These are phyloP conservation scores for Ogataea glucozyma DNA, from an alignment of 805 yeast species.

Conservation along the genomic window DNA sequence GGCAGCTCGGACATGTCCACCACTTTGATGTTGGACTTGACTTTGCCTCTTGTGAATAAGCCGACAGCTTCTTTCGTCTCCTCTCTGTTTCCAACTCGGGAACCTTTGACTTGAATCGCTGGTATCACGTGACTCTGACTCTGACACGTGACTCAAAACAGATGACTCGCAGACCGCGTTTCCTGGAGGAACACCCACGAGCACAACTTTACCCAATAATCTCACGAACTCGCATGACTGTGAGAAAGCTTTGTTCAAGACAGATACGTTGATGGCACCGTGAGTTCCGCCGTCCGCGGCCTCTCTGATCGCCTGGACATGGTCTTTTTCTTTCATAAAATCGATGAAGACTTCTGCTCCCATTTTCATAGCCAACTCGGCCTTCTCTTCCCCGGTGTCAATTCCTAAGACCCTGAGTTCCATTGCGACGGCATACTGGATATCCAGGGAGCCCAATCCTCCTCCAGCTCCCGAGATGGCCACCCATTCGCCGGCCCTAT, in stretches of 20 bases:
- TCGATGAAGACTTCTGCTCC: slow-evolving; percentile 70
- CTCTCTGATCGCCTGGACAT: slow-evolving; percentile 41
- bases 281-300: slow-evolving; percentile 60
- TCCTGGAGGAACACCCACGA: slow-evolving; percentile 77
- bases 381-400: slow-evolving; percentile 75
- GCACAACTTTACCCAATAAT: slow-evolving; percentile 60
- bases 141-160: slow-evolving; percentile 74
- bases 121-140: slow-evolving; percentile 72
- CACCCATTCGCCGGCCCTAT: slow-evolving; percentile 71
- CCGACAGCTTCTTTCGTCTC: slow-evolving; percentile 80
- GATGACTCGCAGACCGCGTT: slow-evolving; percentile 65
- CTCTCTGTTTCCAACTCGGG: slow-evolving; percentile 88
- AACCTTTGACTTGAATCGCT: slow-evolving; percentile 73
- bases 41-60: slow-evolving; percentile 67
- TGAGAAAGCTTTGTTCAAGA: slow-evolving; percentile 51
- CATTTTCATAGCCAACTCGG: slow-evolving; percentile 47
- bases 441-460: slow-evolving; percentile 76
- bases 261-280: slow-evolving; percentile 68
- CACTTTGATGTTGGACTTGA: slow-evolving; percentile 66
- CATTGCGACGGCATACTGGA: slow-evolving; percentile 78
- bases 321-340: slow-evolving; percentile 45
- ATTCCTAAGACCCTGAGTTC: slow-evolving; percentile 72
- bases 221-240: slow-evolving; percentile 62
- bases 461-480: slow-evolving; percentile 81
- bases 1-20: slow-evolving; percentile 76